A percentile compares a stretch with the other conserved stretches of the same genome.
phyloP scores from a whole-genome alignment of 202 grass and related monocot genomes.

The Panicum virgatum region DNA sequence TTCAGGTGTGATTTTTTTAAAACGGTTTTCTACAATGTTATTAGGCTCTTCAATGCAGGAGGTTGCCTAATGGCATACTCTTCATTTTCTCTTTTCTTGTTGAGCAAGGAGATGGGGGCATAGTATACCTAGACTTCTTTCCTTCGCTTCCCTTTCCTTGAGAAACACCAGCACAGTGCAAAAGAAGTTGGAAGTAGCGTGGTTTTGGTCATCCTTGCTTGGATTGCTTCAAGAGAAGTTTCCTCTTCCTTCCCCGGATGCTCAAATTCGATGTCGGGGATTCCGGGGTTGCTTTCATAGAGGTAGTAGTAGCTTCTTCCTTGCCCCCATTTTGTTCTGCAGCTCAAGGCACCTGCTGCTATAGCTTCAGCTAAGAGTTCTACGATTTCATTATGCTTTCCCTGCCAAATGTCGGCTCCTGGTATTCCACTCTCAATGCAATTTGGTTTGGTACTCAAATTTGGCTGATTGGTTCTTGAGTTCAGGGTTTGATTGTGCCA shows the following conservation, averaged over 20 bases:
- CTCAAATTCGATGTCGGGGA: not conserved
- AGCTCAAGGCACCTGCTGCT: conserved; percentile 17
- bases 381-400: not conserved
- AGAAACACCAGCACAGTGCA: not conserved
- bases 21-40: not conserved
- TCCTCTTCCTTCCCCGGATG: conserved; percentile 23
- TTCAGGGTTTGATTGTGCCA: not conserved
- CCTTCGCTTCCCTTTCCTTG: not conserved
- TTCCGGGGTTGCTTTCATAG: not conserved
- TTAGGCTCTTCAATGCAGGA: not conserved
- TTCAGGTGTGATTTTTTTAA: no score
- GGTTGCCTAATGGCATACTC: not conserved
- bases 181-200: not conserved
- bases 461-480: not conserved
- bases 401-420: not conserved
- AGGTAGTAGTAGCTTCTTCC: conserved; percentile 25
- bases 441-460: not conserved
- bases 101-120: conserved; percentile 14
- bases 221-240: conserved; percentile 20
- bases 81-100: conserved; percentile 46
- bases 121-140: not conserved
- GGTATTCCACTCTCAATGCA: not conserved
- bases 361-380: not conserved
- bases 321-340: not conserved
- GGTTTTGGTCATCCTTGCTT: conserved; percentile 19